Conservation (phyloP, 2,329 filamentous ascomycete genomes). For the Aspergillus sp. region DNA sequence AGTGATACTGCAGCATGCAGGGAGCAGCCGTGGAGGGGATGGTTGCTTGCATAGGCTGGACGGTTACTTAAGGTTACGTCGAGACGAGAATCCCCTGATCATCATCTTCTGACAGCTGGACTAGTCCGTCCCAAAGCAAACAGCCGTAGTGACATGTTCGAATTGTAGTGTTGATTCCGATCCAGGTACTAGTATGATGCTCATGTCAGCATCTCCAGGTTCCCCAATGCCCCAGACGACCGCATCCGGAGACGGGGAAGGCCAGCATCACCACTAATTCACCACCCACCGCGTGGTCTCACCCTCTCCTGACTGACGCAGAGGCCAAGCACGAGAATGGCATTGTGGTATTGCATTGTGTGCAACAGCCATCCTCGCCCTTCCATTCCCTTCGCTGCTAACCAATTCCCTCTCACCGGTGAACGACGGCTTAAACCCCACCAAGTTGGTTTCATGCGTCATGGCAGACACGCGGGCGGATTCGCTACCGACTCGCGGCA, state of each 20-base stretch:
- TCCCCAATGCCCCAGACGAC: not conserved
- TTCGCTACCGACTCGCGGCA: constrained; percentile 13
- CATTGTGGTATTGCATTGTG: not conserved
- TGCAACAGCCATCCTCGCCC: constrained; percentile 2
- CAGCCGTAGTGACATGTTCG: not conserved
- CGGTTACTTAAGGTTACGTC: not conserved
- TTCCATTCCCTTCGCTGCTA: constrained; percentile 19
- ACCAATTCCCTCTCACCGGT: constrained; percentile 26
- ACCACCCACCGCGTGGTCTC: too few species aligned
- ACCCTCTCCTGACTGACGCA: not conserved
- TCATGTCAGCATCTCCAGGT: not conserved
- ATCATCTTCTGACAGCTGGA: not conserved
- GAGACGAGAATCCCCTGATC: not conserved
- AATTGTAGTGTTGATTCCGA: not conserved
- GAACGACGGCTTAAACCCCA: constrained; percentile 14
- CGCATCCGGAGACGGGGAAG: too few species aligned
- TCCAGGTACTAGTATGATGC: not conserved
- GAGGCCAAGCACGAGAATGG: not conserved
- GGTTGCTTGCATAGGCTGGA: not conserved
- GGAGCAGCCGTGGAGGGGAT: not conserved
- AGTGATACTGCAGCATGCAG: not conserved
- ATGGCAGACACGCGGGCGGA: constrained; percentile 19
- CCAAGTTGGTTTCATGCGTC: constrained; percentile 29
- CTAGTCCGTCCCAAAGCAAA: not conserved
- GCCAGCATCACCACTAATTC: not conserved